Evolutionary conservation across 2,329 filamentous ascomycete genomes (phyloP), one percentile per base, ranked within the genome.

Genomic region (Colletotrichum sansevieriae): DNA sequence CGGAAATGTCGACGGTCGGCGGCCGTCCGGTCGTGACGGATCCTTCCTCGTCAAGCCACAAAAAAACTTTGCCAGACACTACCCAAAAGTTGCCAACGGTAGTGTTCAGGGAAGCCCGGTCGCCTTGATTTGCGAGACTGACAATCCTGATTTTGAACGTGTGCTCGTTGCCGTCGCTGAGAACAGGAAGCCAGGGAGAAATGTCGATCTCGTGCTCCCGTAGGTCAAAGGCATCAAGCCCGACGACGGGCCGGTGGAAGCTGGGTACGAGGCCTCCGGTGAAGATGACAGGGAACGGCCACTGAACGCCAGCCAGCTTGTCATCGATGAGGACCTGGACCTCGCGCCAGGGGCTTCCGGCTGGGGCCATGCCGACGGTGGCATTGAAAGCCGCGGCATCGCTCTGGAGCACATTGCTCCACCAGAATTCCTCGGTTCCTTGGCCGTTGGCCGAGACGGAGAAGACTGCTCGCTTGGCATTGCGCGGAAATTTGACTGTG

Each of bases 281-380:
- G 73, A 95, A 95, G 56, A 97, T 90, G 18, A 94, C 85, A 0
- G 93, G 92, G 73, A 92, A 95, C 1, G 93, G 94, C 92, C 92
- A 96, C 37, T 89, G 87, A 2, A 94, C 88, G 2, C 93, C 93
- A 1, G 91, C 92, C 22, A 95, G 78, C 18, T 85, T 80, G 1
- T 87, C 91, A 74, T 97, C 93, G 60, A 97, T 92, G 49, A 87
- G 82, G 1, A 96, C 81, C 73, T 95, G 92, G 1, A 96, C 85
- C 79, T 97, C 93, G 22, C 93, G 88, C 76, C 92, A 95, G 1
- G 92, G 89, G 5, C 91, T 91, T 73, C 88, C 88, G 0, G 92
- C 93, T 25, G 88, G 87, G 0, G 94, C 82, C 2, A 80, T 79
- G 12, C 87, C 88, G 4, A 85, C 84, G 2, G 83, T 84, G 7